These are phyloP conservation scores for Candida neerlandica DNA, from an alignment of 1,139 yeast species.

Conservation along the genomic window DNA sequence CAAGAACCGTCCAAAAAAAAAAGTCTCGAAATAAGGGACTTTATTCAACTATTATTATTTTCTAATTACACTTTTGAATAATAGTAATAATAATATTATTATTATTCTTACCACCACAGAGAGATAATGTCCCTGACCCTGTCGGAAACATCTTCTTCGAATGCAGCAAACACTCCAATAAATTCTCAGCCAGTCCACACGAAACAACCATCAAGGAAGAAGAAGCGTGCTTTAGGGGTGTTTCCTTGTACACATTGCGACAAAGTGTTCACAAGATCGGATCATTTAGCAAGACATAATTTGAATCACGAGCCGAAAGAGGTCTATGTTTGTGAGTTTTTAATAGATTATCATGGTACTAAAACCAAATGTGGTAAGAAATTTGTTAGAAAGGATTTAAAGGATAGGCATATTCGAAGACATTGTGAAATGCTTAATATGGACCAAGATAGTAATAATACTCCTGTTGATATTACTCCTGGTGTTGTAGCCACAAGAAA, in stretches of 20 bases:
- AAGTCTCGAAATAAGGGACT: background rate
- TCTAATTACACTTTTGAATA: background rate
- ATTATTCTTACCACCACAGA: background rate
- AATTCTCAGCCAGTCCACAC: background rate
- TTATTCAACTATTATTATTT: background rate
- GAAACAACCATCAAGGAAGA: slow-evolving; percentile 9
- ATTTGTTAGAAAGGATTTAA: slow-evolving; percentile 43
- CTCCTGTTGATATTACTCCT: background rate
- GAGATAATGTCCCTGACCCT: background rate
- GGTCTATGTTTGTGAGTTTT: slow-evolving; percentile 33
- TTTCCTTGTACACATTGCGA: slow-evolving; percentile 33
- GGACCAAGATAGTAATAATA: background rate
- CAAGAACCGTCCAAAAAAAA: background rate
- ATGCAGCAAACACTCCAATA: background rate
- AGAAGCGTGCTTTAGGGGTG: slow-evolving; percentile 20
- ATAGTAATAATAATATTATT: background rate
- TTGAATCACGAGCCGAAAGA: slow-evolving; percentile 43
- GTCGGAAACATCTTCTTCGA: background rate
- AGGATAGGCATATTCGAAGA: slow-evolving; percentile 41
- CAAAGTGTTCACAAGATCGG: slow-evolving; percentile 45
- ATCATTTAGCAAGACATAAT: slow-evolving; percentile 46
- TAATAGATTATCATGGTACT: slow-evolving; percentile 28
- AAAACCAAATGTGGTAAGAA: slow-evolving; percentile 37
- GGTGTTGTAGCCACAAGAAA: background rate
- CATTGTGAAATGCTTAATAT: slow-evolving; percentile 24